Percentiles rank a stretch among this genome's conserved stretches.
Evolutionary conservation across 306 rosid species (phyloP).

Genomic region (Cicer pinnatifidum): DNA sequence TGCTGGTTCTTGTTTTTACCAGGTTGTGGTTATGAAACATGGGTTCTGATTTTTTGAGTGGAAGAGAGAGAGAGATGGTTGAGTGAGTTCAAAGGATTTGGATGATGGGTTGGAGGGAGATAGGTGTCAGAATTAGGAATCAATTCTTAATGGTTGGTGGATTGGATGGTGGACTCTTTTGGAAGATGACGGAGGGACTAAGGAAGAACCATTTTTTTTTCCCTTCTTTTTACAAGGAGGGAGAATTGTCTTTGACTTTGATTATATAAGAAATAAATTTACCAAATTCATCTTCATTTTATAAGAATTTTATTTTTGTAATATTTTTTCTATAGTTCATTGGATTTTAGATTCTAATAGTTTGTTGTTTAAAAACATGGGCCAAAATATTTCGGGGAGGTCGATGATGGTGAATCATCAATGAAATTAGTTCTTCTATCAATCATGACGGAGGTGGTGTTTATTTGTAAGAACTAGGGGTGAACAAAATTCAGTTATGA

Average conservation of each 20-base stretch:
- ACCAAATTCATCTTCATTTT: not conserved
- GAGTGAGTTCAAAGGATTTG: slow-evolving; percentile 38
- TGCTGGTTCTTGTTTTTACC: not conserved
- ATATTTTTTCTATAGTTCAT: no score
- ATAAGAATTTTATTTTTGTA: not conserved
- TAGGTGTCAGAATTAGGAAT: slow-evolving; percentile 19
- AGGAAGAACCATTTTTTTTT: not conserved
- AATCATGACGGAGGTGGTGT: no score
- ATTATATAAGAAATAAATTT: not conserved
- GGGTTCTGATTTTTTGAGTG: not conserved
- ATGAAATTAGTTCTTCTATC: no score
- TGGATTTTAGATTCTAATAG: no score
- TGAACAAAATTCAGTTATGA: no score
- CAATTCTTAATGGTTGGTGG: slow-evolving; percentile 4
- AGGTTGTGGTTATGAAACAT: slow-evolving; percentile 31
- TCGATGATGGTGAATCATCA: no score
- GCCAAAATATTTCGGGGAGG: no score
- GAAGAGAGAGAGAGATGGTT: slow-evolving; percentile 1
- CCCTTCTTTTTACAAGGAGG: not conserved
- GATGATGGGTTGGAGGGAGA: slow-evolving; percentile 25
- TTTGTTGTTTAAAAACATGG: no score
- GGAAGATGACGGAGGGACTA: slow-evolving; percentile 1
- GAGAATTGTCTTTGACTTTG: not conserved
- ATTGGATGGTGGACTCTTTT: not conserved
- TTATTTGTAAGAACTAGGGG: no score